Percentiles rank a stretch among this genome's conserved stretches.
Evolutionary conservation across 75 land plant species (phyloP).

Genomic region (Gnetum montanum): DNA sequence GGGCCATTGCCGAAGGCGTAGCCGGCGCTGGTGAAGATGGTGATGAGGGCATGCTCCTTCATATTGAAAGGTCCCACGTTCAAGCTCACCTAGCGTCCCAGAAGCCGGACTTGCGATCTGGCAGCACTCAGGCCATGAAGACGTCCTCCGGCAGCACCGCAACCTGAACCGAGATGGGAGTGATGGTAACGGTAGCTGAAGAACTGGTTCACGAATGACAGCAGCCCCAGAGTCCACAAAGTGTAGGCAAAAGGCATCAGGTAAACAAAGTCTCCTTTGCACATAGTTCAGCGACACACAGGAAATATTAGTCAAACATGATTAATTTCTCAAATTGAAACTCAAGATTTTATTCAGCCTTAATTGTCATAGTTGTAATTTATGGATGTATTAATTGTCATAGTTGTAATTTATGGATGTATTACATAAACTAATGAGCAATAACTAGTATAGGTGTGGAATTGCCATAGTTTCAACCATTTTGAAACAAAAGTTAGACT

Average conservation of each 20-base stretch:
- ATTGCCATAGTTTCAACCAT: no score
- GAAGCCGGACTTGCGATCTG: background rate
- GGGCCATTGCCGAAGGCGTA: constrained; percentile 48
- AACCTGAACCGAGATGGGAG: constrained; percentile 35
- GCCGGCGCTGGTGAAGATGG: constrained; percentile 77
- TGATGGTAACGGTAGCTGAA: constrained; percentile 48
- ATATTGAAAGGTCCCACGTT: constrained; percentile 65
- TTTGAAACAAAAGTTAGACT: no score
- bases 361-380: no score
- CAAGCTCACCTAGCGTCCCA: background rate
- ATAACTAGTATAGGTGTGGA: no score
- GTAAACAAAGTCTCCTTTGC: no score
- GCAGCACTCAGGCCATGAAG: constrained; percentile 38
- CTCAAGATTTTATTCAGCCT: no score
- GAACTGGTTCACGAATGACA: constrained; percentile 75
- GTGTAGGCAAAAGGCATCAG: constrained; percentile 59
- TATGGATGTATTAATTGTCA: no score
- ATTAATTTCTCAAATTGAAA: no score
- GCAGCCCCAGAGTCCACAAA: constrained; percentile 61
- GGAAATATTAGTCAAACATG: no score
- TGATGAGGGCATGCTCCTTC: constrained; percentile 81
- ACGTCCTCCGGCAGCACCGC: constrained; percentile 55
- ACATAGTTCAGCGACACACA: no score
- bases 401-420: no score
- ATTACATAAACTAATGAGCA: no score